Percentiles rank a stretch among this genome's conserved stretches.
These are phyloP conservation scores for Scenedesmus sp. DNA, from an alignment of 163 green algal genomes.

Conservation along the genomic window DNA sequence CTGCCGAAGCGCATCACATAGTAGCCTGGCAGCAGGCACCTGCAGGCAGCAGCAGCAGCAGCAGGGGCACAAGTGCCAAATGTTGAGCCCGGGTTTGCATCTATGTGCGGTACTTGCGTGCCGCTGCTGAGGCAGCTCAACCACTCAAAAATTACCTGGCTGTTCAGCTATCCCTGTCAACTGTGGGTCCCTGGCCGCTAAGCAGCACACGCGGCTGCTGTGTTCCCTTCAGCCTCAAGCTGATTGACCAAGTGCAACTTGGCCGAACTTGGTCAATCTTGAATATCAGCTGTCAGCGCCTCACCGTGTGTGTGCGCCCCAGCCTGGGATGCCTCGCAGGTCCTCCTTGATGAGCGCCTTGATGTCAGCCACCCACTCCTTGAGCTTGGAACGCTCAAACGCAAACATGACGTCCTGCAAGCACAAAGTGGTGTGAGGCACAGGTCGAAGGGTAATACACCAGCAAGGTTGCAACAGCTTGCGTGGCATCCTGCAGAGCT, in stretches of 20 bases:
- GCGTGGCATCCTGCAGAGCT: too few relatives aligned
- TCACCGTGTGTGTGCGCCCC: slow-evolving; percentile 37
- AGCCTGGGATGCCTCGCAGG: slow-evolving; percentile 39
- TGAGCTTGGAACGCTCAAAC: slow-evolving; percentile 21
- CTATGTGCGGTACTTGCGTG: too few relatives aligned
- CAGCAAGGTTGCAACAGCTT: too few relatives aligned
- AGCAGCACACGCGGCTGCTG: not conserved
- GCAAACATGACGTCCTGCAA: slow-evolving; percentile 45
- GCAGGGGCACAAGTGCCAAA: not conserved
- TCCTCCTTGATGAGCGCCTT: slow-evolving; percentile 42
- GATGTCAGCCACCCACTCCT: slow-evolving; percentile 40
- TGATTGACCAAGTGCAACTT: not conserved
- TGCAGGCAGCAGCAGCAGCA: not conserved
- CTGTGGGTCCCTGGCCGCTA: not conserved
- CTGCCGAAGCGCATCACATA: slow-evolving; percentile 43
- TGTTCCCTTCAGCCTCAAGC: not conserved
- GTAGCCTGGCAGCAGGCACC: slow-evolving; percentile 42
- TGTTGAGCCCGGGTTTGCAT: too few relatives aligned
- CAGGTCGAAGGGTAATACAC: not conserved
- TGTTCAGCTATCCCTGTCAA: too few relatives aligned
- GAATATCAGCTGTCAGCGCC: not conserved
- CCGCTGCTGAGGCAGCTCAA: too few relatives aligned
- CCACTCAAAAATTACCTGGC: too few relatives aligned
- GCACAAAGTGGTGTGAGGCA: too few relatives aligned
- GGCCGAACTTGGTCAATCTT: not conserved